Evolutionary conservation across 1,139 yeast genomes (phyloP).

Genomic region (Candida sp.): DNA sequence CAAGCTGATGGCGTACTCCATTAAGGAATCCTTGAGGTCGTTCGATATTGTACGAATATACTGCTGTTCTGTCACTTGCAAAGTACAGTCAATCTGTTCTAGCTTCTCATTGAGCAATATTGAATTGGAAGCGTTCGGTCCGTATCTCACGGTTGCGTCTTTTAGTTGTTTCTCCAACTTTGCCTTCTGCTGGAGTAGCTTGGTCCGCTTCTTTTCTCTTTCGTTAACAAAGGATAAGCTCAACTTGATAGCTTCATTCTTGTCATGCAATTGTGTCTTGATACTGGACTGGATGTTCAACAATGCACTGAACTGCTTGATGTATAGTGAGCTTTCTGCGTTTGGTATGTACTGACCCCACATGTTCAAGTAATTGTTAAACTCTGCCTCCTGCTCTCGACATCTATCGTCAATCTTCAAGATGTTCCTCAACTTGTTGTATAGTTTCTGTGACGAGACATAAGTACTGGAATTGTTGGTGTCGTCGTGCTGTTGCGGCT

Average conservation of each 20-base stretch:
- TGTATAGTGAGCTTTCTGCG: slow-evolving; percentile 39
- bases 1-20: slow-evolving; percentile 44
- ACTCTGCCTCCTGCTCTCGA: slow-evolving; percentile 14
- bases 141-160: slow-evolving; percentile 47
- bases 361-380: slow-evolving; percentile 29
- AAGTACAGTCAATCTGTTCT: slow-evolving; percentile 52
- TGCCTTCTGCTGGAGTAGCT: slow-evolving; percentile 33
- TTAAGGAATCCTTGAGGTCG: slow-evolving; percentile 46
- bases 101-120: slow-evolving; percentile 47
- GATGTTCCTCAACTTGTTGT: slow-evolving; percentile 14
- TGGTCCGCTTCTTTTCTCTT: slow-evolving; percentile 52
- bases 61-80: slow-evolving; percentile 56
- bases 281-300: slow-evolving; percentile 37
- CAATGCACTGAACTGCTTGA: slow-evolving; percentile 43
- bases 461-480: slow-evolving; percentile 6
- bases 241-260: slow-evolving; percentile 42
- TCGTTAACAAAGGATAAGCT: slow-evolving; percentile 51
- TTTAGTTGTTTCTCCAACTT: slow-evolving; percentile 39
- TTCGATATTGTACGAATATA: slow-evolving; percentile 48
- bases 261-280: slow-evolving; percentile 36
- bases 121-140: slow-evolving; percentile 45
- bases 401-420: slow-evolving; percentile 13
- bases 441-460: slow-evolving; percentile 12
- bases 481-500: slow-evolving; percentile 4
- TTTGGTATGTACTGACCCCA: slow-evolving; percentile 50